Evolutionary conservation across 2,329 filamentous ascomycete genomes (phyloP), one percentile per base, ranked within the genome.

Genomic region (Gyromitra esculenta): DNA sequence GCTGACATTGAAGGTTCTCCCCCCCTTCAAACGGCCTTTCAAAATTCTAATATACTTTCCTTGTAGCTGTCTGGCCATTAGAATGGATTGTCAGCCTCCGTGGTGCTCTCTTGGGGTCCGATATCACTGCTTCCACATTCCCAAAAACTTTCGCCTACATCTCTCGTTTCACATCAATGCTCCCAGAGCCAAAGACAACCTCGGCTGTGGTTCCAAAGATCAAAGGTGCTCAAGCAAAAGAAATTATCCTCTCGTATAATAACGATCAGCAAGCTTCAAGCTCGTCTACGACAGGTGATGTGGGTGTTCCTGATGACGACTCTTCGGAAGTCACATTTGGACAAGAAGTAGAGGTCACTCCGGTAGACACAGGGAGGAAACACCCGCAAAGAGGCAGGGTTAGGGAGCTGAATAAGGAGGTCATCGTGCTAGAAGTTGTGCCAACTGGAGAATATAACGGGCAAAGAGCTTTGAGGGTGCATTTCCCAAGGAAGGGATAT

Each of bases 81-180:
- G 87, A 90, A 82, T 93, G 91, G 91, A 82, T 92, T 1, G 82
- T 83, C 1, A 84, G 83, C 9, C 84, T 92, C 60, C 86, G 86
- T 11, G 87, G 87, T 3, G 87, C 87, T 13, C 84, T 92, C 60
- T 87, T 88, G 2, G 74, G 83, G 63, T 84, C 87, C 21, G 80
- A 85, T 5, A 86, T 92, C 77, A 87, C 87, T 1, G 81, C 84
- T 13, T 82, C 82, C 18, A 83, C 83, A 50, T 91, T 88, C 80
- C 91, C 90, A 0, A 86, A 84, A 73, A 87, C 89, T 0, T 91
- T 88, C 81, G 87, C 87, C 0, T 93, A 90, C 89, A 85, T 91
- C 18, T 82, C 84, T 56, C 85, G 91, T n/a, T 92, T 92, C 83
- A 83, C 87, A 67, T 81, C 81, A 15, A 85, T 84, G 1, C 81